A percentile compares a stretch with the other conserved stretches of the same genome.
These are phyloP conservation scores for Diaporthe longicolla DNA, from an alignment of 2,329 filamentous ascomycete genomes.

Conservation along the genomic window DNA sequence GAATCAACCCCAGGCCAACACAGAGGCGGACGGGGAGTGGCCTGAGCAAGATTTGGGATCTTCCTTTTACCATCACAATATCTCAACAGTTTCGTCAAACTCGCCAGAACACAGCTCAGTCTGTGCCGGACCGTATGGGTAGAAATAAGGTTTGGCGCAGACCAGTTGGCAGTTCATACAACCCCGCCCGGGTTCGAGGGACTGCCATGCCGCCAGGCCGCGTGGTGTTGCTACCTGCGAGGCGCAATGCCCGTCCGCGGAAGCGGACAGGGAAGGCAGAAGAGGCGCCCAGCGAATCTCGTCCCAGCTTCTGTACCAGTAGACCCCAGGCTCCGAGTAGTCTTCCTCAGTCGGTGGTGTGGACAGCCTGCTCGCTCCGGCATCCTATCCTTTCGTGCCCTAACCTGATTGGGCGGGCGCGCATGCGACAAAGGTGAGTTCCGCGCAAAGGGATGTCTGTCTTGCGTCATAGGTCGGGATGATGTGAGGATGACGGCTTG, in stretches of 20 bases:
- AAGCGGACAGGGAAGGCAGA: slow-evolving; percentile 9
- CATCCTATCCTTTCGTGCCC: slow-evolving; percentile 17
- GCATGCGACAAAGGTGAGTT: slow-evolving; percentile 12
- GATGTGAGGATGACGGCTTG: slow-evolving; percentile 5
- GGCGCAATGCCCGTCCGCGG: neutral
- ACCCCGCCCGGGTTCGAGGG: slow-evolving; percentile 23
- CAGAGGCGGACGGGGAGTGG: neutral
- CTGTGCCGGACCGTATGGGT: neutral
- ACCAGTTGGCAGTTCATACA: slow-evolving; percentile 12
- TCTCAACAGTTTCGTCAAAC: neutral
- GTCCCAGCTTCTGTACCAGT: neutral
- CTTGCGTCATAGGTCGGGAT: slow-evolving; percentile 43
- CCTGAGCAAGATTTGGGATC: neutral
- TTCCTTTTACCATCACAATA: too few species aligned
- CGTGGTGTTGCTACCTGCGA: slow-evolving; percentile 18
- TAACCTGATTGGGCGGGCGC: slow-evolving; percentile 31
- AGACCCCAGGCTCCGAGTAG: slow-evolving; percentile 20
- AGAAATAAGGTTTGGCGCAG: slow-evolving; percentile 11
- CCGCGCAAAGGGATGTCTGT: slow-evolving; percentile 23
- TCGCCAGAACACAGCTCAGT: neutral
- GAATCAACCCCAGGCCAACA: neutral
- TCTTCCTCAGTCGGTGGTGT: slow-evolving; percentile 1
- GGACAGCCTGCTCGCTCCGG: slow-evolving; percentile 15
- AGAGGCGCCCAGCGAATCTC: slow-evolving; percentile 12
- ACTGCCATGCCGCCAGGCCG: slow-evolving; percentile 18